These are phyloP conservation scores for Vitis riparia DNA, from an alignment of 164 flowering plant species.

Conservation along the genomic window DNA sequence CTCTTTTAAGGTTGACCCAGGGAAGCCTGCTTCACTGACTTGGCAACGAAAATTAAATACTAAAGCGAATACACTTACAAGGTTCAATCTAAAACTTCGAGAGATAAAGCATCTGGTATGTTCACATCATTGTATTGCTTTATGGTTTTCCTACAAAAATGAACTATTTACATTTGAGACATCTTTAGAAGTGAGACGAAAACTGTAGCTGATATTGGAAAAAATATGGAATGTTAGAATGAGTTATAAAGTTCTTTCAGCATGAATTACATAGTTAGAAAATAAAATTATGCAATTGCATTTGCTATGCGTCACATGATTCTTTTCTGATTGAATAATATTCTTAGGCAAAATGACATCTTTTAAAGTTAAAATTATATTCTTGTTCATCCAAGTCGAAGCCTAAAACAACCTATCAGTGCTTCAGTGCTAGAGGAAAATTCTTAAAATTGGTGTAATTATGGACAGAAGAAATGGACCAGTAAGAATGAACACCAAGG, in stretches of 20 bases:
- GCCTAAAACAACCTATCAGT: too few relatives aligned
- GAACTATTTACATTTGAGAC: background rate
- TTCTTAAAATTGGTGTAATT: too few relatives aligned
- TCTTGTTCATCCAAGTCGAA: too few relatives aligned
- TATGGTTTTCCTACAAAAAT: background rate
- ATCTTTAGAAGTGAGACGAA: background rate
- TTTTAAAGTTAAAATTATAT: too few relatives aligned
- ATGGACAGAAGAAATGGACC: background rate
- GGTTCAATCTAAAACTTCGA: slow-evolving; percentile 31
- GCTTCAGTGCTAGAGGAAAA: too few relatives aligned
- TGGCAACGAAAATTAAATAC: slow-evolving; percentile 56
- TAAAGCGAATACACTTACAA: slow-evolving; percentile 34
- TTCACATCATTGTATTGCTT: background rate
- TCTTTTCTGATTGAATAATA: too few relatives aligned
- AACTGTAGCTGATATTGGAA: background rate
- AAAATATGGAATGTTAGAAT: background rate
- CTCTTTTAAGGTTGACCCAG: slow-evolving; percentile 44
- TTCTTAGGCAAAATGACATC: too few relatives aligned
- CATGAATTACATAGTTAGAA: background rate
- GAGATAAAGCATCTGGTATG: slow-evolving; percentile 54
- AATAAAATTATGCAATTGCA: background rate
- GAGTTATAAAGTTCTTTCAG: background rate
- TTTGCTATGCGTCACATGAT: background rate
- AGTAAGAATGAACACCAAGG: background rate
- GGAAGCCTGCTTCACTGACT: slow-evolving; percentile 46